Base-by-base conservation (phyloP, 208 protist genomes). In the Acanthamoeba lugdunensis region DNA sequence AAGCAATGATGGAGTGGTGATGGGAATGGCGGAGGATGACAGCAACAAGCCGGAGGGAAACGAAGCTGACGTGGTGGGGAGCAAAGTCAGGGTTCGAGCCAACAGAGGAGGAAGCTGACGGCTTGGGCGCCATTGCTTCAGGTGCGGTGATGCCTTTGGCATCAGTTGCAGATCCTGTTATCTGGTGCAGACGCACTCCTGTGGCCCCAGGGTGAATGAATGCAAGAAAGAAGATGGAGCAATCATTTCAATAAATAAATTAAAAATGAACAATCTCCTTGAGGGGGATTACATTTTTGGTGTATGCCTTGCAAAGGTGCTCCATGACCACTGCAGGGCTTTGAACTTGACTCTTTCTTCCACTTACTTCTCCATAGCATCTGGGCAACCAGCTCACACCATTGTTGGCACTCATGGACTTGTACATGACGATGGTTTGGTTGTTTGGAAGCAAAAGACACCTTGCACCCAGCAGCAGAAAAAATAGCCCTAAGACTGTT, bases 121-220 rank as follows among this genome's bases (percentile, higher is more conserved):
- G 11, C 7, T 37, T 37, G 30, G 71, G 37, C 21, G 37, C 4
- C 21, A 37, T 18, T 3, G 71, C 13, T 48, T 48, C 2, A 4
- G 71, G 4, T 0, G 13, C 37, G 0, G 28, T 81, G 37, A 2
- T 21, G 65, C n/a, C n/a, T 25, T 71, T 28, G 28, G 65, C n/a
- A 37, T 71, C 21, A 4, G 14, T n/a, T 21, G 56, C 58, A 28
- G 30, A 87, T 7, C 33, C 41, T 54, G 30, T 87, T 28, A 11
- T 87, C 79, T 0, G 50, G 79, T 16, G 79, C 79, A 28, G 79
- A 87, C 18, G 50, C 41, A 23, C 79, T 87, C 50, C 79, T 87
- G 77, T 18, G 13, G 65, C 21, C 13, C 0, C 23, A 73, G 30
- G 25, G 65, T 30, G 28, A n/a, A 73, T 41, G 9, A 73, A 41